Conservation (phyloP, 129 eudicot species). For the Flaveria sonorensis region DNA sequence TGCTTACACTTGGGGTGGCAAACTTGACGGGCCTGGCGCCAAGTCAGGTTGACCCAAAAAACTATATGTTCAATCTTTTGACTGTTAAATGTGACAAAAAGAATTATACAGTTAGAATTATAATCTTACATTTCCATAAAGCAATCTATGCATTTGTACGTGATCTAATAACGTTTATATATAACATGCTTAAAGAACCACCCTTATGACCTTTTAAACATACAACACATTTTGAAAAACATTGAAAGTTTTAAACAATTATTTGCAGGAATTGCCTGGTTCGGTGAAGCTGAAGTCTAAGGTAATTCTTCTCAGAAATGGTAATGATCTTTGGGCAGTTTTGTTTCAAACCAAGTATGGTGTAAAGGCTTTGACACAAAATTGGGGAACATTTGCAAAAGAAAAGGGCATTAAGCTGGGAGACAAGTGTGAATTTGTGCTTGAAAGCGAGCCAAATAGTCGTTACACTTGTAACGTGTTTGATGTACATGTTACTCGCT, state of each 20-base stretch:
- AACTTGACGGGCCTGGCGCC: background rate
- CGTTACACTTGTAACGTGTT: constrained; percentile 11
- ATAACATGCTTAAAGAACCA: constrained; percentile 7
- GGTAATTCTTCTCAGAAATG: constrained; percentile 36
- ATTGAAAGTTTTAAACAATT: background rate
- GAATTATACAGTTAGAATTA: background rate
- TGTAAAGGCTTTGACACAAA: constrained; percentile 37
- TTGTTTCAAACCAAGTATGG: constrained; percentile 34
- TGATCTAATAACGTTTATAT: background rate
- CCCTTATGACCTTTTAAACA: background rate
- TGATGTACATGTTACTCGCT: constrained; percentile 9
- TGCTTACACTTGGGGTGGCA: background rate
- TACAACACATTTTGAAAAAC: background rate
- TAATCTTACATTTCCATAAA: background rate
- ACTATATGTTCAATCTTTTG: background rate
- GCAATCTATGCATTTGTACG: background rate
- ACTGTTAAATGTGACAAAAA: background rate
- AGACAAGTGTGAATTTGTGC: constrained; percentile 43
- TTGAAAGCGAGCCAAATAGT: constrained; percentile 14
- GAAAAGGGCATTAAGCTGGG: constrained; percentile 37
- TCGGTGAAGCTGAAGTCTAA: constrained; percentile 13
- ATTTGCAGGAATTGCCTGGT: constrained; percentile 47
- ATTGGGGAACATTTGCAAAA: constrained; percentile 41
- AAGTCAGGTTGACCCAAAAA: background rate
- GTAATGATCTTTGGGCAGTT: constrained; percentile 45